Base-by-base conservation (phyloP, 352 stramenopile genomes). In the Pythium aquatile region DNA sequence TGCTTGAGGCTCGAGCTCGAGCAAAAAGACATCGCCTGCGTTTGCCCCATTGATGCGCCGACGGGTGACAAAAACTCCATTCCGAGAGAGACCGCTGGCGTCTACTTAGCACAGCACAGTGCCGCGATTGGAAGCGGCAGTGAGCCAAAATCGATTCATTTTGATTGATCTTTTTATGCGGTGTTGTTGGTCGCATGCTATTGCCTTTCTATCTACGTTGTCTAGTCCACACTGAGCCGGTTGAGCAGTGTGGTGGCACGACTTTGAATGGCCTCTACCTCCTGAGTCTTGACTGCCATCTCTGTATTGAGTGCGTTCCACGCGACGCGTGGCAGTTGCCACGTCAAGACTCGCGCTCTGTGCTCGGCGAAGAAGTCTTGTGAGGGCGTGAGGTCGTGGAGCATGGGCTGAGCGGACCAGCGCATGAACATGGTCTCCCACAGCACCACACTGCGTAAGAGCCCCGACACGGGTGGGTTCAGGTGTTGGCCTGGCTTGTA, bases 381-480 rank as follows among this genome's bases (percentile, higher is more conserved):
- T 16, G 62, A 61, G 44, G 63, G 39, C 11, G 70, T 52, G 6
- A 73, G 72, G 32, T 88, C 80, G 29, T 83, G 77, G 0, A 91
- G 61, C 51, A 89, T 68, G 9, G 72, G 64, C 61, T 94, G 85
- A 0, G 75, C 82, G 17, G 80, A 85, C 85, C 85, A 94, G 11
- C 83, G 77, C 60, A 93, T 76, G 57, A 85, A 90, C 65, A 93
- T 81, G 32, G 76, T 75, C 24, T 88, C 74, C 85, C 85, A 94
- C 10, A 94, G 60, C 39, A 47, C 54, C 20, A 94, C 71, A 7
- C 79, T 70, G 63, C 88, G 88, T 44, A 94, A 60, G 1, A 94
- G 71, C 0, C 81, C 85, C 1, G 80, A 62, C 7, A 87, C 58
- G 1, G 83, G 77, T 16, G 82, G 83, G 46, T 85, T 76, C n/a